Conservation (phyloP, 768 basidiomycete genomes). For the Collybia mongolica region DNA sequence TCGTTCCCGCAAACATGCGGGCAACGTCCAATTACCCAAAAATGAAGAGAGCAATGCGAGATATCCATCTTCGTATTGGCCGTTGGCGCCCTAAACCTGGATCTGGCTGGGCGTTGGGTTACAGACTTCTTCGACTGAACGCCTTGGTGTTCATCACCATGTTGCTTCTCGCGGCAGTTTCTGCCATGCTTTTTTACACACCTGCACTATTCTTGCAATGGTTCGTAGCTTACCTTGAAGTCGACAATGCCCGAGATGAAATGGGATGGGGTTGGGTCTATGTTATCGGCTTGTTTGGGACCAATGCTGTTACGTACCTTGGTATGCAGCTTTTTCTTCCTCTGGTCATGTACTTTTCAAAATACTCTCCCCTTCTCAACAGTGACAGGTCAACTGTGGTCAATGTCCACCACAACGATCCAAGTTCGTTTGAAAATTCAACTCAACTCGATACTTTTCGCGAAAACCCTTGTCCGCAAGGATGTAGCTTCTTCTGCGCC, state of each 20-base stretch:
- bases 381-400: constrained; percentile 75
- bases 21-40: constrained; percentile 56
- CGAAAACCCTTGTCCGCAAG: constrained; percentile 85
- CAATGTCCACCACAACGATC: constrained; percentile 62
- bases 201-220: constrained; percentile 59
- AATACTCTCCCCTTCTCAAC: neutral
- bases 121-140: constrained; percentile 63
- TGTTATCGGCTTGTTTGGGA: constrained; percentile 32
- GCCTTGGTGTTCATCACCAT: constrained; percentile 34
- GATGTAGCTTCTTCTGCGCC: constrained; percentile 70
- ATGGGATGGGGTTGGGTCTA: constrained; percentile 76
- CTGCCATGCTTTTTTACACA: constrained; percentile 66
- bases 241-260: constrained; percentile 53
- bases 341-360: neutral
- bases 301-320: constrained; percentile 31
- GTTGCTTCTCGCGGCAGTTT: constrained; percentile 48
- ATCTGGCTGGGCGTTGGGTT: constrained; percentile 63
- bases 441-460: constrained; percentile 81
- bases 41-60: constrained; percentile 60
- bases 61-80: constrained; percentile 47
- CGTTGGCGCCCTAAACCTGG: constrained; percentile 61
- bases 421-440: constrained; percentile 73
- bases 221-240: constrained; percentile 65
- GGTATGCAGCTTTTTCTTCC: constrained; percentile 13
- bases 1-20: constrained; percentile 75